phyloP scores from a whole-genome alignment of 2,329 filamentous ascomycete species.

The Pyrenochaeta sp. region DNA sequence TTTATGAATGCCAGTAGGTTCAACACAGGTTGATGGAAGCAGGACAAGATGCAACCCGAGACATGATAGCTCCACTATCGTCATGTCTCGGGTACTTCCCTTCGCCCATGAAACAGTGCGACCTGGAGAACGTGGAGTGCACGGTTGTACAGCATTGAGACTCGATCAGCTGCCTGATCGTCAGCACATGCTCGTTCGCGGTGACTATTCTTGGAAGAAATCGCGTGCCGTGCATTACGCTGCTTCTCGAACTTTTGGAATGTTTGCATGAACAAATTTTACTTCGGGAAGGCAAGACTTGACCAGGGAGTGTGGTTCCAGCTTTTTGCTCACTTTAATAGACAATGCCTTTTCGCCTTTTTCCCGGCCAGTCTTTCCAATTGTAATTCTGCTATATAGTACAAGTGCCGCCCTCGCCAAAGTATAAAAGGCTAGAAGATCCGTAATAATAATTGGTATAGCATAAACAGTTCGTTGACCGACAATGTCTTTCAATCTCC shows the following conservation, averaged over 20 bases:
- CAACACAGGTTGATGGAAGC: no score
- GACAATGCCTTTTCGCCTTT: no score
- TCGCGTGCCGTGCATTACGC: no score
- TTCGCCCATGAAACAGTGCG: background rate
- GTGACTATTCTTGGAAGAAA: background rate
- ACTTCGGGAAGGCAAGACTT: background rate
- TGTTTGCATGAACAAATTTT: background rate
- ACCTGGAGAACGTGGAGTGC: background rate
- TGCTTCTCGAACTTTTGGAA: background rate
- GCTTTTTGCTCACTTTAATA: no score
- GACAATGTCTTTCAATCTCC: background rate
- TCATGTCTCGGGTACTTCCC: background rate
- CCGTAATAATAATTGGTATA: background rate
- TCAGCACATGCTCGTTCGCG: background rate
- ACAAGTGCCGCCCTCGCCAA: background rate
- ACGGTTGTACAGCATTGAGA: conserved; percentile 1
- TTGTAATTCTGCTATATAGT: background rate
- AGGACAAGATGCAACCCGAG: no score
- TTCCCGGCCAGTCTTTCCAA: no score
- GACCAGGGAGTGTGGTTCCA: no score
- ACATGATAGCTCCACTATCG: no score
- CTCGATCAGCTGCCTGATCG: background rate
- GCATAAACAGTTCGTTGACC: background rate
- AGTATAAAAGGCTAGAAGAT: background rate
- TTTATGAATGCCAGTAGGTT: no score